These are phyloP conservation scores for Pestalotiopsis sp. DNA, from an alignment of 2,329 filamentous ascomycete species.

Conservation along the genomic window DNA sequence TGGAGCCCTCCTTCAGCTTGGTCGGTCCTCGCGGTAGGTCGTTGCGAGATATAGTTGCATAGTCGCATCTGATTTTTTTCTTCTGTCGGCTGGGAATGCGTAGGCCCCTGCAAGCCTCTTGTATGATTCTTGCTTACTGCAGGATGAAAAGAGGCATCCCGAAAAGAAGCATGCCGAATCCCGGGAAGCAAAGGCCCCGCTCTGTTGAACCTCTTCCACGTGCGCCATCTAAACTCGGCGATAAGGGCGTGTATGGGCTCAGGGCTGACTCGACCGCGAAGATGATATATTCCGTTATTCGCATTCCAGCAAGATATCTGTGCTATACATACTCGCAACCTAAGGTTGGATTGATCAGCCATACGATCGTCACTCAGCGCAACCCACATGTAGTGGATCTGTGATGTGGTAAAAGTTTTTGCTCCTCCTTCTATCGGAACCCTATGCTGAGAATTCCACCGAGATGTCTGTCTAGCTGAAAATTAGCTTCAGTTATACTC, in stretches of 20 bases:
- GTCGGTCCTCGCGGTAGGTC: too few species aligned
- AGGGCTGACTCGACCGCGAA: neutral
- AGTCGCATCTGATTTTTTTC: too few species aligned
- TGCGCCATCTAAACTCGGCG: too few species aligned
- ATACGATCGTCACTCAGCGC: neutral
- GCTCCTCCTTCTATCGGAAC: neutral
- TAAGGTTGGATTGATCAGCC: neutral
- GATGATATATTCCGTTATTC: neutral
- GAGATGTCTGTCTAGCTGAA: neutral
- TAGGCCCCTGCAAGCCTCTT: too few species aligned
- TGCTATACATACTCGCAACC: neutral
- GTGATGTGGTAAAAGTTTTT: neutral
- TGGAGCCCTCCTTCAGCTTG: too few species aligned
- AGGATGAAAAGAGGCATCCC: too few species aligned
- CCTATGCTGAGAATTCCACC: neutral
- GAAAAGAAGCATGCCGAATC: too few species aligned
- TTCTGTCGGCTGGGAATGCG: too few species aligned
- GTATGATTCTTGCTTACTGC: too few species aligned
- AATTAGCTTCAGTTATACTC: neutral
- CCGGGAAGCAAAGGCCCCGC: too few species aligned
- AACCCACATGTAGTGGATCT: neutral
- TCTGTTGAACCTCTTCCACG: too few species aligned
- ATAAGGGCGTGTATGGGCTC: neutral
- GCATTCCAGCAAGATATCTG: neutral
- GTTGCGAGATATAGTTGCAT: too few species aligned